Evolutionary conservation across 495 filamentous ascomycete genomes (phyloP).

Genomic region (Penicillium chermesinum): DNA sequence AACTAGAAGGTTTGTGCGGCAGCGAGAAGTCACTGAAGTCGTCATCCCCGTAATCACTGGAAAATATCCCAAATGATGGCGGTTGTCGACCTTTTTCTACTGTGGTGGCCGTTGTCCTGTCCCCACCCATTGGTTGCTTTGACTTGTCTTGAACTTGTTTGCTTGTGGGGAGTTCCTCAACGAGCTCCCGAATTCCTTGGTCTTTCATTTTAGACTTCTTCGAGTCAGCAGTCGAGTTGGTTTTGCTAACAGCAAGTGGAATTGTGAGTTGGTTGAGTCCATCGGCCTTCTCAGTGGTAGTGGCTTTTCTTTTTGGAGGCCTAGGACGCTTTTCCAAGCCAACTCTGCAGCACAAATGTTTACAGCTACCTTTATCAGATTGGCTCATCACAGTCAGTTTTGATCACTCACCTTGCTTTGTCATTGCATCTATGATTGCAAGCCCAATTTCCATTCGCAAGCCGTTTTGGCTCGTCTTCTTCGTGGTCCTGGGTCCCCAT

Average conservation of each 20-base stretch:
- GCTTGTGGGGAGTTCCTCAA: background rate
- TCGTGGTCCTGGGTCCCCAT: slow-evolving; percentile 15
- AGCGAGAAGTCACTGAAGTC: slow-evolving; percentile 40
- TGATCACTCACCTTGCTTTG: slow-evolving; percentile 49
- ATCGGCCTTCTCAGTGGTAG: slow-evolving; percentile 12
- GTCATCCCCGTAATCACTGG: slow-evolving; percentile 34
- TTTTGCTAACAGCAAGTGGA: slow-evolving; percentile 25
- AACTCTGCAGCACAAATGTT: slow-evolving; percentile 85
- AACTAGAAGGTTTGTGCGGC: slow-evolving; percentile 24
- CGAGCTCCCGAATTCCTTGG: background rate
- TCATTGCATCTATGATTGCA: slow-evolving; percentile 84
- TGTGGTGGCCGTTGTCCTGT: background rate
- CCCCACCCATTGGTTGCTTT: no score
- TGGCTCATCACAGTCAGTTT: background rate
- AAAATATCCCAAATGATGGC: slow-evolving; percentile 7
- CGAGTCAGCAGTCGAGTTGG: background rate
- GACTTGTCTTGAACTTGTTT: background rate
- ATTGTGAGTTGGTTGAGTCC: slow-evolving; percentile 28
- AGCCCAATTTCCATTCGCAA: slow-evolving; percentile 79
- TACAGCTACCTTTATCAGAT: slow-evolving; percentile 49
- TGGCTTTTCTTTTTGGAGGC: slow-evolving; percentile 33
- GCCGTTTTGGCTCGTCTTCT: slow-evolving; percentile 44
- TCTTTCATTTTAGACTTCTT: background rate
- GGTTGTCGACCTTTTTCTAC: background rate
- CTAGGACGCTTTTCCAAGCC: slow-evolving; percentile 76